Evolutionary conservation across 371 early-diverging fungal species (phyloP).

Genomic region (Mortierella sp.): DNA sequence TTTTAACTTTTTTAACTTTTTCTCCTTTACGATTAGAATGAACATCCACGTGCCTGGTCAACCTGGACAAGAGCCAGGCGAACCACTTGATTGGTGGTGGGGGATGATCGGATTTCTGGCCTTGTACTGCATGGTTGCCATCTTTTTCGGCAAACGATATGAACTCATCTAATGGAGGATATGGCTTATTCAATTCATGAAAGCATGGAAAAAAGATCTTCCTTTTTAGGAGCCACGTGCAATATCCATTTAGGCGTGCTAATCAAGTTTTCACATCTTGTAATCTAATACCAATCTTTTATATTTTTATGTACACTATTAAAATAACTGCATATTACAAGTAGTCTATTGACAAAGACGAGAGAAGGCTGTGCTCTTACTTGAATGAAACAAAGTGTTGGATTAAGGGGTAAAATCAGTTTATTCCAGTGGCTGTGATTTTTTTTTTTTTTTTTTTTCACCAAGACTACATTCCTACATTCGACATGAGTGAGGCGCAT

Average conservation of each 20-base stretch:
- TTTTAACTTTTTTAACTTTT: neutral
- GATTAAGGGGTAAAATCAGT: neutral
- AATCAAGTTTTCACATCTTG: too few relatives aligned
- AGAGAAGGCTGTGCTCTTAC: too few relatives aligned
- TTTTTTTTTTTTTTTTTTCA: neutral
- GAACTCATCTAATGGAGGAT: conserved; percentile 26
- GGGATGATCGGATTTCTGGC: conserved; percentile 26
- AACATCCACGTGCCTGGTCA: conserved; percentile 45
- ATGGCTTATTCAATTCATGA: neutral
- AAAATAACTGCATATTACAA: too few relatives aligned
- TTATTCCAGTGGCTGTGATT: neutral
- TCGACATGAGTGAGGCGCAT: conserved; percentile 19
- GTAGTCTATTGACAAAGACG: too few relatives aligned
- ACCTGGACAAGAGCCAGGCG: conserved; percentile 13
- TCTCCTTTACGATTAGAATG: conserved; percentile 22
- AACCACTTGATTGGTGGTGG: conserved; percentile 35
- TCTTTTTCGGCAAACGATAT: conserved; percentile 38
- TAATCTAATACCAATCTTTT: too few relatives aligned
- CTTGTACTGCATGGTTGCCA: conserved; percentile 29
- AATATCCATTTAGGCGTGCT: too few relatives aligned
- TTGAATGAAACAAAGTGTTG: too few relatives aligned
- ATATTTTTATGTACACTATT: too few relatives aligned
- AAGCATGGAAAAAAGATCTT: neutral
- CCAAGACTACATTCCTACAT: neutral
- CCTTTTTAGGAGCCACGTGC: neutral